Evolutionary conservation across 2,329 filamentous ascomycete genomes (phyloP), one percentile per base, ranked within the genome.

Genomic region (Paraphoma sp.): DNA sequence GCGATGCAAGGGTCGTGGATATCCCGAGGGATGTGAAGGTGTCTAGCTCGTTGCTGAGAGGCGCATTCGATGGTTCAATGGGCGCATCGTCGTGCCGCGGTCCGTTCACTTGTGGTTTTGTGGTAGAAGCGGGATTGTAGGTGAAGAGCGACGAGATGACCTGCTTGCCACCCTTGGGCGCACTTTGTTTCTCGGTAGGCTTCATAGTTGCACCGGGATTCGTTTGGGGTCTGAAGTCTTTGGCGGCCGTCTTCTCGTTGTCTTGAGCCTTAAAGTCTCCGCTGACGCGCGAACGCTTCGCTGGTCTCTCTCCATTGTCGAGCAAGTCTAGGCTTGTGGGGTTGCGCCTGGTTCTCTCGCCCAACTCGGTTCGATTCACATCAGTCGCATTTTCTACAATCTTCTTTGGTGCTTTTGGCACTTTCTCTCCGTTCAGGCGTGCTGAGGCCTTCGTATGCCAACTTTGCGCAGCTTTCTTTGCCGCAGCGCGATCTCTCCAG

Each of bases 101-200:
- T 76, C 61, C 74, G 30, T 84, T 82, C 7, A 84, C 49, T 30
- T 67, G 81, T 36, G 85, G 82, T 38, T 84, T 83, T 1, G 87
- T 91, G 59, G 86, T 89, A 4, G 92, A 84, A 4, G 83, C 79
- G 0, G 94, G 94, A 61, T 98, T 99, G 77, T 88, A 94, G 1
- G 92, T 91, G 79, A 98, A 99, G 2, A 99, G 84, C 11, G 93
- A 93, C 6, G 95, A 98, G 23, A 97, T 89, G 56, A 98, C 85
- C 65, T 91, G 87, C 51, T 82, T 81, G 28, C 81, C 80, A 56
- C 81, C 79, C 60, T 67, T 70, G 52, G 71, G 56, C 17, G 57
- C 65, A 56, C 63, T 62, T 42, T 81, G 73, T 54, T 72, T 69
- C 56, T 76, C 74, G 23, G 68, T 69, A 18, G 71, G 70, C 48